Evolutionary conservation across 2,329 filamentous ascomycete genomes (phyloP).

Genomic region (Aspergillus niger): DNA sequence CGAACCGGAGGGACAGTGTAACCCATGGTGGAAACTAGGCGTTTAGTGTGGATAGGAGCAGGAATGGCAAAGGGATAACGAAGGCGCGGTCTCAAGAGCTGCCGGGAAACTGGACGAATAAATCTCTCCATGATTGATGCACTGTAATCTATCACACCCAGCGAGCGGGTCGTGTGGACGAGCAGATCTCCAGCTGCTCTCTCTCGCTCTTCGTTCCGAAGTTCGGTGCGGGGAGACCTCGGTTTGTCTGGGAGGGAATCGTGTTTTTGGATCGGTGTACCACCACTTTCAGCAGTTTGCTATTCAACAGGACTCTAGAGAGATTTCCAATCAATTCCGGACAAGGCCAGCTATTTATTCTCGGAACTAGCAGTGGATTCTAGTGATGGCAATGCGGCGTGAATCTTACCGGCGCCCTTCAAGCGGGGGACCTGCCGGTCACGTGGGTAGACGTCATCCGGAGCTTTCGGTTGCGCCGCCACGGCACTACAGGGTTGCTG

Average conservation of each 20-base stretch:
- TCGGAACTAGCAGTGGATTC: neutral
- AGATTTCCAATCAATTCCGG: conserved; percentile 8
- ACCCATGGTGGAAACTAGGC: conserved; percentile 44
- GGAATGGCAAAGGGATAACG: conserved; percentile 42
- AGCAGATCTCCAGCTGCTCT: neutral
- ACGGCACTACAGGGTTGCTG: neutral
- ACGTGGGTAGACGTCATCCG: conserved; percentile 22
- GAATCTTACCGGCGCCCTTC: conserved; percentile 4
- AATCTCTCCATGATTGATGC: conserved; percentile 35
- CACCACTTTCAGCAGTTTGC: neutral
- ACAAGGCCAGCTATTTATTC: conserved; percentile 2
- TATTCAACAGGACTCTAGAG: conserved; percentile 8
- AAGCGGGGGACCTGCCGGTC: conserved; percentile 18
- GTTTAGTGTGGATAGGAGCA: conserved; percentile 32
- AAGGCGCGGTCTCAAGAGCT: conserved; percentile 37
- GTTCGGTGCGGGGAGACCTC: conserved; percentile 6
- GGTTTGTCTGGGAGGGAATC: neutral
- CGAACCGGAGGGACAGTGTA: conserved; percentile 45
- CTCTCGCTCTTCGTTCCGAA: neutral
- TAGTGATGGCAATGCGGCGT: neutral
- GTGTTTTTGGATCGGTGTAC: neutral
- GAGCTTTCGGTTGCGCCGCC: neutral
- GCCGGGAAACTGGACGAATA: conserved; percentile 38
- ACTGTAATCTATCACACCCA: conserved; percentile 22
- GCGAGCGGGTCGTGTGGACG: conserved; percentile 20